Evolutionary conservation across 441 rosid genomes (phyloP).

Genomic region (Euphorbia celastroides): DNA sequence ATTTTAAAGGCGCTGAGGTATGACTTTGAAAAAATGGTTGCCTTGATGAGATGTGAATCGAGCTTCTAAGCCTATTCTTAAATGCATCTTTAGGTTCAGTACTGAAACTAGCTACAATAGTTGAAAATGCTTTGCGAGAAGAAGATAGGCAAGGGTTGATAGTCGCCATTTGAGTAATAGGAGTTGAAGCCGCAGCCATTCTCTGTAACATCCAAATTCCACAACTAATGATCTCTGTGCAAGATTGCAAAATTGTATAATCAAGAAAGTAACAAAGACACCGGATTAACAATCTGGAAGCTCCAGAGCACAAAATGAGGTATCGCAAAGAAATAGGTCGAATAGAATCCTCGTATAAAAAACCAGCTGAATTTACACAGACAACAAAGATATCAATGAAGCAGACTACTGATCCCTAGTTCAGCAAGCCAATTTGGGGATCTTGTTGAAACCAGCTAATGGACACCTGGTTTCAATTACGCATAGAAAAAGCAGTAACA

Average conservation of each 20-base stretch:
- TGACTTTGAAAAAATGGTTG: constrained; percentile 22
- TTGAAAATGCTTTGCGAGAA: constrained; percentile 19
- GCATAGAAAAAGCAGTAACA: constrained; percentile 1
- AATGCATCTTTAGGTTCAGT: constrained; percentile 25
- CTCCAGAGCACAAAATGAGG: not conserved
- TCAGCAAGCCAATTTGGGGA: not conserved
- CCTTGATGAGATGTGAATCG: constrained; percentile 30
- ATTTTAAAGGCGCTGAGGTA: constrained; percentile 15
- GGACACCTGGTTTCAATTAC: constrained; percentile 8
- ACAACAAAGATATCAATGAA: not conserved
- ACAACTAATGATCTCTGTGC: constrained; percentile 5
- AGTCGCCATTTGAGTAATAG: constrained; percentile 30
- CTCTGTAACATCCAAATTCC: not conserved
- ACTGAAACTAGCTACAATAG: constrained; percentile 21
- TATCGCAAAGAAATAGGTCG: not conserved
- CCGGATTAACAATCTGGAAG: not conserved
- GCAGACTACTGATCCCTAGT: not conserved
- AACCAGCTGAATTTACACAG: not conserved
- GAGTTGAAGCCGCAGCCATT: constrained; percentile 33
- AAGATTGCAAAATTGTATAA: not conserved
- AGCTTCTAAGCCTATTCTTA: constrained; percentile 34
- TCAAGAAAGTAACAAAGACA: not conserved
- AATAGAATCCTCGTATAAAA: not conserved
- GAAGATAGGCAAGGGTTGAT: constrained; percentile 29
- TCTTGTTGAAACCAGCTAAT: not conserved